phyloP scores from a whole-genome alignment of 2,329 filamentous ascomycete species.

The Bipolaris cookei region DNA sequence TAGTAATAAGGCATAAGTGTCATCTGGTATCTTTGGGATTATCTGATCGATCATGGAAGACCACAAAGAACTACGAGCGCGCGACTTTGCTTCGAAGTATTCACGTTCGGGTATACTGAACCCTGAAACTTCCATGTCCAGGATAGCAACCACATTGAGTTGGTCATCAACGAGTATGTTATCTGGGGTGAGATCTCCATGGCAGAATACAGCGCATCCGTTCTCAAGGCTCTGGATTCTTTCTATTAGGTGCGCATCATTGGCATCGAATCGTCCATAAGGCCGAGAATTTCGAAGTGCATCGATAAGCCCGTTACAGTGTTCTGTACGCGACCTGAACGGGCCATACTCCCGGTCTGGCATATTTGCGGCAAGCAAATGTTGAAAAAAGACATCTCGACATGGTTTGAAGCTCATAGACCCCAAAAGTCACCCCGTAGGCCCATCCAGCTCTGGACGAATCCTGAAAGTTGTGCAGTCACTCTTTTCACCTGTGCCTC shows the following conservation, averaged over 20 bases:
- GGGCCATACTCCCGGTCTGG: slow-evolving; percentile 16
- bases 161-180: slow-evolving; percentile 21
- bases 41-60: slow-evolving; percentile 13
- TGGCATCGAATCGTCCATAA: slow-evolving; percentile 8
- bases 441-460: slow-evolving; percentile 10
- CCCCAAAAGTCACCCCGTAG: slow-evolving; percentile 16
- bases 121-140: slow-evolving; percentile 27
- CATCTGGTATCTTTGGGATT: slow-evolving; percentile 9
- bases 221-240: slow-evolving; percentile 10
- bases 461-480: slow-evolving; percentile 14
- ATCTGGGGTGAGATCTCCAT: slow-evolving; percentile 18
- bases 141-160: slow-evolving; percentile 19
- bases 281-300: slow-evolving; percentile 22
- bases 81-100: slow-evolving; percentile 25
- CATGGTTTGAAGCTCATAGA: slow-evolving; percentile 16
- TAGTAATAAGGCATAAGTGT: slow-evolving; percentile 6
- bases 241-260: slow-evolving; percentile 12
- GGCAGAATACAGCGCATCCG: slow-evolving; percentile 17
- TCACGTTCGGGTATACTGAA: slow-evolving; percentile 28
- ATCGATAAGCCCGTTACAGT: slow-evolving; percentile 20
- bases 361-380: slow-evolving; percentile 10
- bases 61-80: slow-evolving; percentile 17
- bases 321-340: slow-evolving; percentile 17
- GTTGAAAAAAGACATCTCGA: slow-evolving; percentile 24
- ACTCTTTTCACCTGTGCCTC: slow-evolving; percentile 9